Conservation (phyloP, 371 early-diverging fungal species). For the Apophysomyces sp. region DNA sequence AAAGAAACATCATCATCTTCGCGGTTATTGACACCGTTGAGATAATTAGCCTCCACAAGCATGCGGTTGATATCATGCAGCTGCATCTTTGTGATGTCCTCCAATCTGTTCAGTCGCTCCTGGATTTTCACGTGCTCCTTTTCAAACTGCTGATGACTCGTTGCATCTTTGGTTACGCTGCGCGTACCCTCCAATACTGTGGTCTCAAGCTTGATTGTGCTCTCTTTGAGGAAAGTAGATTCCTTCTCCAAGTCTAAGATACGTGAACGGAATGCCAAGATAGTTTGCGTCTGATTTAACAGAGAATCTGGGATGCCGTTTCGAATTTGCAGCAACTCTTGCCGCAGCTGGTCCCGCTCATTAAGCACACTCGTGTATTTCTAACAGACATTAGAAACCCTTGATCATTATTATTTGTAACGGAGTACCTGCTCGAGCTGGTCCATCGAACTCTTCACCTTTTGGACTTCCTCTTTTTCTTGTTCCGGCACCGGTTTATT, state of each 20-base stretch:
- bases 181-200: conserved; percentile 38
- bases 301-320: conserved; percentile 50
- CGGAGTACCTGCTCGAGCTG: conserved; percentile 60
- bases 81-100: conserved; percentile 64
- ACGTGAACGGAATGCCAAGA: conserved; percentile 49
- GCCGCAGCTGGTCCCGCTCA: conserved; percentile 62
- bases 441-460: conserved; percentile 55
- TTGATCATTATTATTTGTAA: neutral
- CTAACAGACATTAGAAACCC: conserved; percentile 6
- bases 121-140: conserved; percentile 56
- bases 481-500: conserved; percentile 10
- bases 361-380: conserved; percentile 64
- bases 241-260: conserved; percentile 51
- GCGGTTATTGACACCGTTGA: conserved; percentile 42
- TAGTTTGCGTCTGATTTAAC: conserved; percentile 45
- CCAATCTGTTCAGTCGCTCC: conserved; percentile 60
- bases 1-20: conserved; percentile 25
- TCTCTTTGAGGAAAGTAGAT: conserved; percentile 32
- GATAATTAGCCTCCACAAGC: conserved; percentile 58
- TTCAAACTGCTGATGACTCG: conserved; percentile 38
- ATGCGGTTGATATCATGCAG: conserved; percentile 70
- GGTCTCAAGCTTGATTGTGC: conserved; percentile 28
- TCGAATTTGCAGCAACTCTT: conserved; percentile 64
- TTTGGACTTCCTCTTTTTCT: conserved; percentile 36
- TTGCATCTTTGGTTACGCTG: conserved; percentile 33